Evolutionary conservation across 208 protist genomes (phyloP).

Genomic region (Trypanosoma brucei): DNA sequence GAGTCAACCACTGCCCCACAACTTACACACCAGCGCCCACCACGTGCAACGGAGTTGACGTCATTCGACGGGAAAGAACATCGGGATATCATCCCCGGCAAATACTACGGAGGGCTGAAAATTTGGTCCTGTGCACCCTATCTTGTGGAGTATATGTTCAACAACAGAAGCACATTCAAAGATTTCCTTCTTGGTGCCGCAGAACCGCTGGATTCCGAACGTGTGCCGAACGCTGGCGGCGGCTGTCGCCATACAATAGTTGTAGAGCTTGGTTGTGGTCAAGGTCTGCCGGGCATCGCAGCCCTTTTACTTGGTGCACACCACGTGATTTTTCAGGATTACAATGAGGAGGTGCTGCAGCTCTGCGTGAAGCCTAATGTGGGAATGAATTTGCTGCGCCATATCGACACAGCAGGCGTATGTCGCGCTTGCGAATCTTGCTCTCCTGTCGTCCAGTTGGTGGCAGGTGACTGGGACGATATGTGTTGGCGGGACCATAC

Average conservation of each 20-base stretch:
- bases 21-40: constrained; percentile 39
- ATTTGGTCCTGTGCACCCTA: constrained; percentile 87
- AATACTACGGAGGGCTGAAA: constrained; percentile 86
- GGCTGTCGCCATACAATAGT: constrained; percentile 25
- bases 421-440: background rate
- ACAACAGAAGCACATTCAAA: constrained; percentile 29
- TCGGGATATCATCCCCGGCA: constrained; percentile 78
- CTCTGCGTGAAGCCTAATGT: constrained; percentile 77
- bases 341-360: constrained; percentile 80
- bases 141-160: constrained; percentile 35
- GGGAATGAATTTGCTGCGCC: constrained; percentile 32
- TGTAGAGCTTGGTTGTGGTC: constrained; percentile 78
- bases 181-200: constrained; percentile 8
- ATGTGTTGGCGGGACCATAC: constrained; percentile 30
- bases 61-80: constrained; percentile 18
- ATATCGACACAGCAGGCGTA: constrained; percentile 10
- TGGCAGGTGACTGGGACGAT: constrained; percentile 73
- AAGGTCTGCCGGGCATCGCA: constrained; percentile 62
- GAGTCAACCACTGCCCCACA: background rate
- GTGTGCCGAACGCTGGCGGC: background rate
- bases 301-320: constrained; percentile 58
- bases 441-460: constrained; percentile 47
- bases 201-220: background rate
- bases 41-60: constrained; percentile 34
- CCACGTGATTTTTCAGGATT: constrained; percentile 72